Evolutionary conservation across 2,329 filamentous ascomycete species (phyloP).

Genomic region (Acarospora socialis): DNA sequence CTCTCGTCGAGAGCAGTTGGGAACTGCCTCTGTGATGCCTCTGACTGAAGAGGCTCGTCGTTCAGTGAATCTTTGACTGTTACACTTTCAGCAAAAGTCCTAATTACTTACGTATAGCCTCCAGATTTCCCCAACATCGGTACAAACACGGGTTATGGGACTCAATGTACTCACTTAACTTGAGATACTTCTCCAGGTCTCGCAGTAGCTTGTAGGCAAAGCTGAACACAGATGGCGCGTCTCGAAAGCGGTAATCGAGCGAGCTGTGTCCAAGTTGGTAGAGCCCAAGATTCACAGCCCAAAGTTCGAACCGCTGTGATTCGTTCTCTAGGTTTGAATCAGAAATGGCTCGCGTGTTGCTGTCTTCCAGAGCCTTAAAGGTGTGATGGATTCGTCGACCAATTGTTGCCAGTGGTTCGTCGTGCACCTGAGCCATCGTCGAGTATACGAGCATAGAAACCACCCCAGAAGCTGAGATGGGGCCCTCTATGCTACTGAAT

Average conservation of each 20-base stretch:
- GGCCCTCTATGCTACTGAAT: too few relatives aligned
- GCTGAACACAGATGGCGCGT: too few relatives aligned
- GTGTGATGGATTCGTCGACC: slow-evolving; percentile 1
- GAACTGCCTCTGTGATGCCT: background rate
- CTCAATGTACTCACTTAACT: background rate
- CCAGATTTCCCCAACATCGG: too few relatives aligned
- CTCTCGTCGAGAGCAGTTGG: too few relatives aligned
- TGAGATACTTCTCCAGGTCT: slow-evolving; percentile 2
- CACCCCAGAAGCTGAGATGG: too few relatives aligned
- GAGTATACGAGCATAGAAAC: too few relatives aligned
- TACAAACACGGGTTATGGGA: background rate
- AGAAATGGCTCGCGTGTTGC: slow-evolving; percentile 8
- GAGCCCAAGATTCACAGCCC: slow-evolving; percentile 10
- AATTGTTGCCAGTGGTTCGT: background rate
- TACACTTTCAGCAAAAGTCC: background rate
- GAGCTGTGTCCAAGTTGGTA: slow-evolving; percentile 9
- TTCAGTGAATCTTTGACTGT: background rate
- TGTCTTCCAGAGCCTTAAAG: background rate
- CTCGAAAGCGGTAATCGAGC: slow-evolving; percentile 12
- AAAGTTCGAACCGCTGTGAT: slow-evolving; percentile 10
- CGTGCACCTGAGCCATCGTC: slow-evolving; percentile 3
- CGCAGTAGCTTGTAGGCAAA: too few relatives aligned
- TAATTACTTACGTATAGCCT: too few relatives aligned
- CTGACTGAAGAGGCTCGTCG: background rate
- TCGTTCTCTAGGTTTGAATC: slow-evolving; percentile 9